phyloP scores from a whole-genome alignment of 2,329 filamentous ascomycete genomes.

The Aphanoascus verrucosus region DNA sequence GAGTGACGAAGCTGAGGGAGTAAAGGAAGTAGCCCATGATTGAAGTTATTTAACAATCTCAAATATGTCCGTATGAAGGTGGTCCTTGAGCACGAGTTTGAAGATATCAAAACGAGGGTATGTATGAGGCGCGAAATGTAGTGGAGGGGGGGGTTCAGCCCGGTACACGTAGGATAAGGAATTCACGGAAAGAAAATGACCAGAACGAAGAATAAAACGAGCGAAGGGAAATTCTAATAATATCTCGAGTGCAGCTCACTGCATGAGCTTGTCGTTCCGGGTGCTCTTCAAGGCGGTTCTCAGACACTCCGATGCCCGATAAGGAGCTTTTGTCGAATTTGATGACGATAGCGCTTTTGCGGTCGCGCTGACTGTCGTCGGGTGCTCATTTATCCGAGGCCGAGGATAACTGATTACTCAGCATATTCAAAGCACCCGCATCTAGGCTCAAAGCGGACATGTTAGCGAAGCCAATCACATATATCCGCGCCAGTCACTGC shows the following conservation, averaged over 20 bases:
- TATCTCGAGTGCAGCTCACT: conserved; percentile 1
- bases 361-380: too few species aligned
- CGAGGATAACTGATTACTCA: neutral
- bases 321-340: neutral
- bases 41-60: neutral
- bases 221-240: neutral
- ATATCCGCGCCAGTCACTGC: neutral
- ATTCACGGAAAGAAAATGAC: neutral
- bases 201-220: neutral
- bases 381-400: neutral
- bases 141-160: neutral
- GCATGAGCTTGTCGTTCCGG: conserved; percentile 5
- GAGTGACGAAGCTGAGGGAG: conserved; percentile 58
- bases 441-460: conserved; percentile 27
- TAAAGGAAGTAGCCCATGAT: conserved; percentile 74
- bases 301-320: neutral
- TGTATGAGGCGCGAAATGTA: neutral
- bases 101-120: neutral
- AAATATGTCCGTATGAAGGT: neutral
- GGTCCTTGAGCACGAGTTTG: too few species aligned
- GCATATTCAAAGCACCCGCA: neutral
- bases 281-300: neutral
- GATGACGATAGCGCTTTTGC: neutral
- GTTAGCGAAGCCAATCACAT: conserved; percentile 30
- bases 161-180: neutral